phyloP scores from a whole-genome alignment of 148 eudicot species.

The Linanthus parryae region DNA sequence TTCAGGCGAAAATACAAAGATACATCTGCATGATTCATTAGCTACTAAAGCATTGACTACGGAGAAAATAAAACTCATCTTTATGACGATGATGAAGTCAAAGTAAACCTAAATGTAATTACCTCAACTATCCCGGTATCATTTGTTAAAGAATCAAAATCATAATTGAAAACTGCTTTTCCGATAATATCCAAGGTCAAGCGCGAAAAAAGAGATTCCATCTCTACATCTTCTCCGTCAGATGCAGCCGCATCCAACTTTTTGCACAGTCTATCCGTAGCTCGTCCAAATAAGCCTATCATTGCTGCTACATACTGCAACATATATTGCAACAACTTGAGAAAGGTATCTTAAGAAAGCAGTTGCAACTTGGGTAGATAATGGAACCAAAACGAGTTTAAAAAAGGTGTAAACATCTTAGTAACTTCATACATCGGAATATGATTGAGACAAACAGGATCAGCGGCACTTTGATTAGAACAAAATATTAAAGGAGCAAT shows the following conservation, averaged over 20 bases:
- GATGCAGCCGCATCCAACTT: constrained; percentile 85
- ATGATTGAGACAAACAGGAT: background rate
- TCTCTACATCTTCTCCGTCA: constrained; percentile 82
- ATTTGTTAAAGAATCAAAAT: constrained; percentile 86
- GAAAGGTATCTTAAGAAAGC: too few species aligned
- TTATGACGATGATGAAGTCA: constrained; percentile 1
- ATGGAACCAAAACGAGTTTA: background rate
- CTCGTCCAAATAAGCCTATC: constrained; percentile 83
- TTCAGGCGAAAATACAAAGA: constrained; percentile 22
- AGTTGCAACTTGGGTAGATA: background rate
- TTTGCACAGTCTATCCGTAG: constrained; percentile 77
- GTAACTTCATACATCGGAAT: background rate
- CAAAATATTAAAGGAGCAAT: background rate
- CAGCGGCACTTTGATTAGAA: background rate
- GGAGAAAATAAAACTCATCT: background rate
- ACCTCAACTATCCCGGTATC: constrained; percentile 97
- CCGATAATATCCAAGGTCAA: constrained; percentile 95
- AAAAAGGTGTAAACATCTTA: background rate
- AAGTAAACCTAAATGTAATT: constrained; percentile 10
- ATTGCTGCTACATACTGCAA: constrained; percentile 93
- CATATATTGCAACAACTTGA: too few species aligned
- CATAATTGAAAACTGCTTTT: constrained; percentile 92
- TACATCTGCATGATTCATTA: constrained; percentile 2
- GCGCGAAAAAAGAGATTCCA: constrained; percentile 96
- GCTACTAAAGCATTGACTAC: background rate